Percentiles rank a stretch among this genome's conserved stretches.
These are phyloP conservation scores for Allium sativum DNA, from an alignment of 106 monocot genomes.

Conservation along the genomic window DNA sequence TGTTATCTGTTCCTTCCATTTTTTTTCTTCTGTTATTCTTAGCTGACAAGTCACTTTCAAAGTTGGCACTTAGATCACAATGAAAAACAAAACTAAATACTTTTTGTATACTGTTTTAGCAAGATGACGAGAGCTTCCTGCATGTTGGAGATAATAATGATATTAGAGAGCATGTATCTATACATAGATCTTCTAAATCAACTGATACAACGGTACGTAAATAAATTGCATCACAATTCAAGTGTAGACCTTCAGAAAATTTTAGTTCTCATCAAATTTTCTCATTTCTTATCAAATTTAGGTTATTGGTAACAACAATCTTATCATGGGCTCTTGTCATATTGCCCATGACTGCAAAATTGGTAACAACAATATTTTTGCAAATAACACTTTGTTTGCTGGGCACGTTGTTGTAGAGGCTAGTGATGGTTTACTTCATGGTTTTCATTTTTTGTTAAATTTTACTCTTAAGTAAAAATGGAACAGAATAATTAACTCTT, in stretches of 20 bases:
- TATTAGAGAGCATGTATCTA: conserved; percentile 79
- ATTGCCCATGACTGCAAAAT: conserved; percentile 98
- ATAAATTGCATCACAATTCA: neutral
- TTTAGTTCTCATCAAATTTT: neutral
- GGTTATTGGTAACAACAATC: conserved; percentile 86
- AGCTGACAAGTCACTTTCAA: too few relatives aligned
- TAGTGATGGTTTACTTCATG: conserved; percentile 9
- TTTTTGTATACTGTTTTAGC: conserved; percentile 21
- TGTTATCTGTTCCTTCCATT: neutral
- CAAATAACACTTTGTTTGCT: conserved; percentile 80
- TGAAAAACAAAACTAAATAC: neutral
- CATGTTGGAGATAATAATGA: conserved; percentile 83
- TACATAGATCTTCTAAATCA: conserved; percentile 90
- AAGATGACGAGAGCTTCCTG: conserved; percentile 85
- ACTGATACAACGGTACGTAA: conserved; percentile 60
- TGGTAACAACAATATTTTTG: conserved; percentile 82
- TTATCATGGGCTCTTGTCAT: conserved; percentile 95
- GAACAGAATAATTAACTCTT: neutral
- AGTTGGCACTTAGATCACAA: neutral
- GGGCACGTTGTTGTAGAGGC: conserved; percentile 90
- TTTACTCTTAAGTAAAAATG: neutral
- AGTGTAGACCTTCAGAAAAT: too few relatives aligned
- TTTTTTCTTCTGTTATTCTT: neutral
- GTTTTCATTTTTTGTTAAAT: neutral
- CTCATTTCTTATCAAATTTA: conserved; percentile 19